Evolutionary conservation across 495 filamentous ascomycete species (phyloP), one percentile per base, ranked within the genome.

Genomic region (Amniculicola lignicola): DNA sequence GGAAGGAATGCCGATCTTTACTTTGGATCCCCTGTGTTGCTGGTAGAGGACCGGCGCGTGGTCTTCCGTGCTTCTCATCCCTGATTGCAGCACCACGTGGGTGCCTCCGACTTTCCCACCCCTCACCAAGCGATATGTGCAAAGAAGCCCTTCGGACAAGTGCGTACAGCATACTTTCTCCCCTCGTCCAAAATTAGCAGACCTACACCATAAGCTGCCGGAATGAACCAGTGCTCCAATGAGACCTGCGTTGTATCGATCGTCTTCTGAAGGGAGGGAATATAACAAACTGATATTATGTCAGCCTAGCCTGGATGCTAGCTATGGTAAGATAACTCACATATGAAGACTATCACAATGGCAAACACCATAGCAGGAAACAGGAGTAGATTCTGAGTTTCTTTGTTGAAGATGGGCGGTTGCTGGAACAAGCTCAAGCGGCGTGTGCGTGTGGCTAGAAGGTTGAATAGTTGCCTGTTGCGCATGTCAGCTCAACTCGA

Each of bases 401-500:
- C 47, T 50, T 75, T 77, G 54, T 81, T 82, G 64, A 82, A 78
- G 6, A 75, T 60, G 0, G 83, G 84, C 5, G 82, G 79, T 14
- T 85, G 81, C 47, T 85, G 80, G 60, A 88, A 80, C 49, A 87
- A 80, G 44, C 73, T 79, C 33, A 87, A 75, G n/a, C 81, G 77
- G 1, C 82, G 69, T 9, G 82, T 87, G 15, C 85, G 79, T 4
- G 84, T 71, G 4, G 75, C 77, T 47, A 88, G 74, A 10, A 88
- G 73, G 63, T 83, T 86, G 70, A 86, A 86, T 72, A 79, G 85
- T 78, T 88, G 85, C 71, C 77, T 81, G 21, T 49, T n/a, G 19
- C 6, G 57, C 49, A 59, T 62, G 46, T 45, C 11, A 50, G 35
- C 15, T 19, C 12, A 6, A 14, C 12, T 22, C 35, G 21, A 21